Base-by-base conservation (phyloP, 352 stramenopile genomes). In the Globisporangium spiculum region DNA sequence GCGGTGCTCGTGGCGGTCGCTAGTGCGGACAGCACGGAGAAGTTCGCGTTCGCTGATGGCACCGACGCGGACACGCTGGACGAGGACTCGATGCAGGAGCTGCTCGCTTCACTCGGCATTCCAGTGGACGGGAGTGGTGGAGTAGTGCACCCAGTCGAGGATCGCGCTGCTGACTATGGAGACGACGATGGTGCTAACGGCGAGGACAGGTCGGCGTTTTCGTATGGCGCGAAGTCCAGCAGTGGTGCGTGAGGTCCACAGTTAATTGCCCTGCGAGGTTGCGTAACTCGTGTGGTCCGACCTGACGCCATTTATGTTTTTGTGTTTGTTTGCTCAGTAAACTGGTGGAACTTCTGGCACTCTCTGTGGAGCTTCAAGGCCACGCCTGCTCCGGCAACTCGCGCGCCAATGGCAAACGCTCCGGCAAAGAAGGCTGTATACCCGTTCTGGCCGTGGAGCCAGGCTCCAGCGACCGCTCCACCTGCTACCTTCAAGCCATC, bases 341-440 rank as follows among this genome's bases (percentile, higher is more conserved):
- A 50, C 32, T 62, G 56, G 56, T 50, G 56, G 56, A 62, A 5
- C 6, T 62, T 62, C n/a, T 62, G 56, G 50, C 16, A 56, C n/a
- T 20, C n/a, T 18, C 5, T 62, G 12, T 46, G 34, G 56, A 62
- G 10, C 9, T 46, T 62, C 56, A 62, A 46, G 32, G 3, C 32
- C 56, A 32, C n/a, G 10, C 4, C 9, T 50, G 56, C 56, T 26
- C 56, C 32, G 9, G 27, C 30, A 27, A 56, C 48, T 12, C 48
- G 48, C 48, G 48, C 20, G 14, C 48, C 48, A 10, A n/a, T 55
- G 26, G 24, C 26, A 10, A 60, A 22, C 8, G 18, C 6, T n/a
- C 54, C 16, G 27, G 14, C 30, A 14, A 61, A 61, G 27, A 44
- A n/a, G 18, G 14, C 18, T 8, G 24, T 36, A 8, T 24, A 52